Percentiles rank a stretch among this genome's conserved stretches.
These are phyloP conservation scores for Barnettozyma wickerhamii DNA, from an alignment of 805 yeast species.

Conservation along the genomic window DNA sequence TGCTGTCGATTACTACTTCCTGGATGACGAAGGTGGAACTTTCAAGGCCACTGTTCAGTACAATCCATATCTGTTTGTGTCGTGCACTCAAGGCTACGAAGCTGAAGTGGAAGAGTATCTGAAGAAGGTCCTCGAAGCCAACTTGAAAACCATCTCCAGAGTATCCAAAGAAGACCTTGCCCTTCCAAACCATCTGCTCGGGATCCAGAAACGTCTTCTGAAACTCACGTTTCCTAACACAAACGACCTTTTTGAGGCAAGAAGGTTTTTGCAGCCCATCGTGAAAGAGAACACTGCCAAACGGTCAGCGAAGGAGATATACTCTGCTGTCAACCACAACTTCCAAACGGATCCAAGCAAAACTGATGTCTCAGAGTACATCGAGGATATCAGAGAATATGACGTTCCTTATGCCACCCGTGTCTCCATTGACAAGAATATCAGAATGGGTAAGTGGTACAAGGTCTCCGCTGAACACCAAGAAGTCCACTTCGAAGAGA, in stretches of 20 bases:
- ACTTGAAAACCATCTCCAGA: constrained; percentile 52
- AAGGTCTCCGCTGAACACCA: constrained; percentile 63
- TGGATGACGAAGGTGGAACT: constrained; percentile 95
- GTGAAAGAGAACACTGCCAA: constrained; percentile 61
- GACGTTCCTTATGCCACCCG: constrained; percentile 97
- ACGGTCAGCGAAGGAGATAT: constrained; percentile 62
- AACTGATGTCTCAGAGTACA: constrained; percentile 54
- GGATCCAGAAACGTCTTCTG: constrained; percentile 60
- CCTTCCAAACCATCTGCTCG: constrained; percentile 82
- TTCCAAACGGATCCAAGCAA: constrained; percentile 22
- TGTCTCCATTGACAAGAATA: constrained; percentile 83
- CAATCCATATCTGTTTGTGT: constrained; percentile 83
- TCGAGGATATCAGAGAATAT: constrained; percentile 84
- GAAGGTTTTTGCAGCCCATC: constrained; percentile 65
- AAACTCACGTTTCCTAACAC: constrained; percentile 72
- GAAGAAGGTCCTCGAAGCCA: constrained; percentile 59
- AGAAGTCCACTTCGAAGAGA: constrained; percentile 49
- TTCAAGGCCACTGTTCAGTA: constrained; percentile 81
- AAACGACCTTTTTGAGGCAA: constrained; percentile 68
- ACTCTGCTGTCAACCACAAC: constrained; percentile 44
- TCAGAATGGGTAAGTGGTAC: constrained; percentile 97
- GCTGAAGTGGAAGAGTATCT: constrained; percentile 82
- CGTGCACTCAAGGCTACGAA: constrained; percentile 50
- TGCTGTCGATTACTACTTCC: constrained; percentile 90
- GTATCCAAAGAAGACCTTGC: constrained; percentile 74